Evolutionary conservation across 495 filamentous ascomycete species (phyloP).

Genomic region (Neurospora intermedia): DNA sequence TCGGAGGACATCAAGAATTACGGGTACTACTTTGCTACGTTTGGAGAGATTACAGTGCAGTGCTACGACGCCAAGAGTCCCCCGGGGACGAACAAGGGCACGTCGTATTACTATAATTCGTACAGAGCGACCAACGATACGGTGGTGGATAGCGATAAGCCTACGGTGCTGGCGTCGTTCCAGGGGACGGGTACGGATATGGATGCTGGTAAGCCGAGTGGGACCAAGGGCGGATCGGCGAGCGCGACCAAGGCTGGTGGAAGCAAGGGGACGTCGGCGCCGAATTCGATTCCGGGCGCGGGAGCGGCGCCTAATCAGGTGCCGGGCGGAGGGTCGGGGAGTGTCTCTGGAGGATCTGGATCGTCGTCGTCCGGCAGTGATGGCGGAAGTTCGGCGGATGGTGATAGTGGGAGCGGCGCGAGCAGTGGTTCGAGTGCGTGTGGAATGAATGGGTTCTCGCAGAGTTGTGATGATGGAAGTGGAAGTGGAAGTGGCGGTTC

Average conservation of each 20-base stretch:
- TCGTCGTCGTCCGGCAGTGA: slow-evolving; percentile 4
- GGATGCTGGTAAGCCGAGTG: slow-evolving; percentile 33
- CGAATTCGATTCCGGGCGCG: slow-evolving; percentile 27
- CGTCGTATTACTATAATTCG: slow-evolving; percentile 67
- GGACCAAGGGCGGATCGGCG: slow-evolving; percentile 16
- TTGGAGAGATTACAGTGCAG: slow-evolving; percentile 65
- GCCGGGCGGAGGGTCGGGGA: slow-evolving; percentile 12
- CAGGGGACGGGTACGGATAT: slow-evolving; percentile 68
- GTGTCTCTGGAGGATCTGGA: slow-evolving; percentile 1
- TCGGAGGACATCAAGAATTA: slow-evolving; percentile 64
- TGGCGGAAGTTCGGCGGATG: background rate
- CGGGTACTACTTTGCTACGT: slow-evolving; percentile 81
- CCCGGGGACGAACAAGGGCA: slow-evolving; percentile 48
- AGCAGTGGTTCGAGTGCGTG: slow-evolving; percentile 9
- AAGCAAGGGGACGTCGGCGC: slow-evolving; percentile 11
- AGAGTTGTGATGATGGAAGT: background rate
- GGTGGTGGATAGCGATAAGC: slow-evolving; percentile 61
- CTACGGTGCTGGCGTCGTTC: slow-evolving; percentile 70
- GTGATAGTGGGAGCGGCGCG: slow-evolving; percentile 9
- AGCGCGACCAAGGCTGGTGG: background rate
- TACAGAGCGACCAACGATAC: slow-evolving; percentile 58
- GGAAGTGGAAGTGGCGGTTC: background rate
- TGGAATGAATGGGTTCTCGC: slow-evolving; percentile 20
- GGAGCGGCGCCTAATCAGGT: slow-evolving; percentile 21
- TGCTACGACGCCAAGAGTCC: slow-evolving; percentile 66